Evolutionary conservation across 1,139 yeast species (phyloP).

Genomic region (Candida pseudoviswanathii): DNA sequence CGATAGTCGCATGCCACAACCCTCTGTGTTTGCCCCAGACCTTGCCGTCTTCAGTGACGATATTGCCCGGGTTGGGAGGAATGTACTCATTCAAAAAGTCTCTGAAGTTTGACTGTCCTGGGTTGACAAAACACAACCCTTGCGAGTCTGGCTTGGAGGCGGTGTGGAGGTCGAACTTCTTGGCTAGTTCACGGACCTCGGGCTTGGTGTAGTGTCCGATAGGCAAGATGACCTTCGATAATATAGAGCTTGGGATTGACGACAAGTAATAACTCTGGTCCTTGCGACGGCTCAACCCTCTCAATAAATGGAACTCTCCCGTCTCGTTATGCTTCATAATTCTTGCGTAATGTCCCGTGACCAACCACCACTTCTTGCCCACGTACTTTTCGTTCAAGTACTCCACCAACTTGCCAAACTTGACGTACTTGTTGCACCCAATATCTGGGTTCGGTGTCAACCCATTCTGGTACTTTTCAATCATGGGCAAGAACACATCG

Average conservation of each 20-base stretch:
- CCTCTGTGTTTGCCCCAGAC: slow-evolving; percentile 86
- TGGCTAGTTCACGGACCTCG: slow-evolving; percentile 69
- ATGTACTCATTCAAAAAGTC: slow-evolving; percentile 78
- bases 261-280: slow-evolving; percentile 93
- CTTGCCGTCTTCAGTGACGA: slow-evolving; percentile 70
- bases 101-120: slow-evolving; percentile 62
- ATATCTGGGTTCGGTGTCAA: slow-evolving; percentile 95
- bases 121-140: slow-evolving; percentile 90
- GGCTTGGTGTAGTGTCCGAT: slow-evolving; percentile 78
- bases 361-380: slow-evolving; percentile 68
- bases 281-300: slow-evolving; percentile 63
- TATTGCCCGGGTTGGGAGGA: slow-evolving; percentile 71
- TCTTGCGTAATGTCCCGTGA: slow-evolving; percentile 91
- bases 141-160: slow-evolving; percentile 89
- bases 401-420: slow-evolving; percentile 76
- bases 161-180: slow-evolving; percentile 46
- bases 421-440: slow-evolving; percentile 79
- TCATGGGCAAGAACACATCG: slow-evolving; percentile 91
- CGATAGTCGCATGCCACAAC: slow-evolving; percentile 91
- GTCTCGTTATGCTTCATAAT: slow-evolving; percentile 39
- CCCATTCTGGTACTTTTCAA: slow-evolving; percentile 68
- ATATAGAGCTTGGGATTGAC: slow-evolving; percentile 51
- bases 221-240: slow-evolving; percentile 68
- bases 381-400: slow-evolving; percentile 44
- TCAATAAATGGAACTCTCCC: slow-evolving; percentile 49